phyloP scores from a whole-genome alignment of 2,329 filamentous ascomycete genomes.

The Curvularia verruculosa region DNA sequence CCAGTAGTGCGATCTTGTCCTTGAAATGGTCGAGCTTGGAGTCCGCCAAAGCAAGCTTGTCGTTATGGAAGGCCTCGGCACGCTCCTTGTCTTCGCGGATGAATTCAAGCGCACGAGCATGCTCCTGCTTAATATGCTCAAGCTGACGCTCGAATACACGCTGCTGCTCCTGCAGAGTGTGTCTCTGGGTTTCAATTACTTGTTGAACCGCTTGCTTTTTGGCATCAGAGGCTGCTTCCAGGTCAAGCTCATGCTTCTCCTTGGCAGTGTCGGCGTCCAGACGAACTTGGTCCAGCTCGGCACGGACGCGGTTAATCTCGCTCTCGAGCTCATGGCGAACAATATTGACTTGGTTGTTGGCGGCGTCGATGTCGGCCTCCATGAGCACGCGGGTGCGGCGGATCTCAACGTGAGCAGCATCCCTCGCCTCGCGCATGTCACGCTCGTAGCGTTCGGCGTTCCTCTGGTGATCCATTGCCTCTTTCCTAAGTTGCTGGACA shows the following conservation, averaged over 20 bases:
- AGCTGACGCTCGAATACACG: constrained; percentile 46
- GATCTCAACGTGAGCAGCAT: constrained; percentile 78
- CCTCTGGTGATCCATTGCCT: constrained; percentile 75
- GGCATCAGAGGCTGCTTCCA: constrained; percentile 78
- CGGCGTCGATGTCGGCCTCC: constrained; percentile 80
- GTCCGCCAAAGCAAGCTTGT: constrained; percentile 80
- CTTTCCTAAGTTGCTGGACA: constrained; percentile 60
- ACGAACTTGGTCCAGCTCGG: constrained; percentile 76
- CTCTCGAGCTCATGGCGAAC: constrained; percentile 82
- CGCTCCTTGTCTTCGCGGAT: constrained; percentile 81
- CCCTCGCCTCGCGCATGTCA: constrained; percentile 82
- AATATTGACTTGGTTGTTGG: constrained; percentile 84
- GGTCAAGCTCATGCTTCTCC: constrained; percentile 79
- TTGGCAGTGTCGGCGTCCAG: constrained; percentile 82
- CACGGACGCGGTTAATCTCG: constrained; percentile 73
- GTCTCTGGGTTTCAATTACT: constrained; percentile 59
- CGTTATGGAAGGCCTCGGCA: constrained; percentile 77
- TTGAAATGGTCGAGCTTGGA: constrained; percentile 86
- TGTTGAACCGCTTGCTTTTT: constrained; percentile 66
- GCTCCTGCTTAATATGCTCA: constrained; percentile 61
- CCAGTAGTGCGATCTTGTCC: constrained; percentile 81
- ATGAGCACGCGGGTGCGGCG: constrained; percentile 79
- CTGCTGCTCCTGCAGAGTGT: constrained; percentile 61
- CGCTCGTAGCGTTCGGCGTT: constrained; percentile 73
- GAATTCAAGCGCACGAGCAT: constrained; percentile 69